Evolutionary conservation across 208 protist genomes (phyloP).

Genomic region (Balamuthia mandrillaris): DNA sequence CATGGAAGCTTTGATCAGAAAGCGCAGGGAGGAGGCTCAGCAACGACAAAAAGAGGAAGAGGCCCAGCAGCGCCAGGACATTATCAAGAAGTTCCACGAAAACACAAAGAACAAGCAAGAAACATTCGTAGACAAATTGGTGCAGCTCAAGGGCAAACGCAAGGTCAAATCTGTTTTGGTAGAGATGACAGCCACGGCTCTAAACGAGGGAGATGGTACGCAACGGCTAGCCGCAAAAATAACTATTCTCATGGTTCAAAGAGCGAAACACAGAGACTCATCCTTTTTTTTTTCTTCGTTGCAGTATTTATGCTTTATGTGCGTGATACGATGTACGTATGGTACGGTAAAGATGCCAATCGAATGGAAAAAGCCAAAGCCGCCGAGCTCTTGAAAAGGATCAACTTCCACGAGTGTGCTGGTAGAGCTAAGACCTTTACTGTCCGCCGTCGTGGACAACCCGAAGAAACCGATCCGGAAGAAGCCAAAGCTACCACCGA

Average conservation of each 20-base stretch:
- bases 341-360: conserved; percentile 19
- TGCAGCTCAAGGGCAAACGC: conserved; percentile 8
- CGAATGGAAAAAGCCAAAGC: conserved; percentile 36
- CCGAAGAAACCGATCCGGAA: not conserved
- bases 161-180: conserved; percentile 8
- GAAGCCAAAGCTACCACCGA: no score
- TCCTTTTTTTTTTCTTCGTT: no score
- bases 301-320: conserved; percentile 7
- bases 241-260: no score
- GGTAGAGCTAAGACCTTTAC: conserved; percentile 1
- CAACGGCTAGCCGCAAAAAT: no score
- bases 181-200: not conserved
- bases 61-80: conserved; percentile 3
- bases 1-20: not conserved
- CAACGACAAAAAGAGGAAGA: conserved; percentile 9
- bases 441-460: not conserved
- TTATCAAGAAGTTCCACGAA: conserved; percentile 36
- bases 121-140: not conserved
- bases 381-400: not conserved
- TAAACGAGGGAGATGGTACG: conserved; percentile 33
- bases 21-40: not conserved
- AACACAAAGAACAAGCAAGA: conserved; percentile 24
- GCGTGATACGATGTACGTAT: not conserved
- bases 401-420: conserved; percentile 34
- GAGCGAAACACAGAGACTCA: no score